Conservation (phyloP, 495 filamentous ascomycete species). For the Sabuloglossum arenarium region DNA sequence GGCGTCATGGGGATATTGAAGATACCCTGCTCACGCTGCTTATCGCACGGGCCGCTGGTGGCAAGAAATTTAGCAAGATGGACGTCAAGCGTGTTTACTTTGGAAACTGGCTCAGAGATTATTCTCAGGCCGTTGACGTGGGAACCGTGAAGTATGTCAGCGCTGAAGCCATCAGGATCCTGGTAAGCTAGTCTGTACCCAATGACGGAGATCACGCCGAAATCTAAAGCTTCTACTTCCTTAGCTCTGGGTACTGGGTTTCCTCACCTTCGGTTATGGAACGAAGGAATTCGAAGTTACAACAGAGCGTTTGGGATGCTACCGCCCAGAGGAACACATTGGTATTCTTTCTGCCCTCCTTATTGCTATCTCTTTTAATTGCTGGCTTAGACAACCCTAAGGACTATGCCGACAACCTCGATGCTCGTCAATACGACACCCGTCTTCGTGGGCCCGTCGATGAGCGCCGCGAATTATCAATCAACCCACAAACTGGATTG, state of each 20-base stretch:
- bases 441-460: constrained; percentile 66
- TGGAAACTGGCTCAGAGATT: constrained; percentile 51
- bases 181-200: constrained; percentile 22
- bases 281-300: constrained; percentile 86
- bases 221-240: constrained; percentile 16
- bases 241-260: constrained; percentile 37
- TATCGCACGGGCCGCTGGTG: constrained; percentile 56
- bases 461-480: constrained; percentile 51
- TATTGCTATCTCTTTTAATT: background rate
- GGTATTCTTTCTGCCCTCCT: background rate
- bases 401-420: constrained; percentile 66
- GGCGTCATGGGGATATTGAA: constrained; percentile 94
- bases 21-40: constrained; percentile 58
- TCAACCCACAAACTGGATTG: constrained; percentile 48
- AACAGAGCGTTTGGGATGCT: constrained; percentile 66
- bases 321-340: constrained; percentile 62
- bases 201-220: background rate
- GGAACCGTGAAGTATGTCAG: constrained; percentile 76
- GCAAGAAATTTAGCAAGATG: constrained; percentile 73
- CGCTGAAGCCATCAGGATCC: constrained; percentile 69
- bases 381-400: constrained; percentile 54
- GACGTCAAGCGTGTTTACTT: constrained; percentile 69
- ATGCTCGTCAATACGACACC: constrained; percentile 61
- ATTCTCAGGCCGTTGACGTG: constrained; percentile 56
- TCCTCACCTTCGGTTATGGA: constrained; percentile 59